Percentiles rank a stretch among this genome's conserved stretches.
Conservation (phyloP, 306 rosid genomes). For the Prosopis cineraria region DNA sequence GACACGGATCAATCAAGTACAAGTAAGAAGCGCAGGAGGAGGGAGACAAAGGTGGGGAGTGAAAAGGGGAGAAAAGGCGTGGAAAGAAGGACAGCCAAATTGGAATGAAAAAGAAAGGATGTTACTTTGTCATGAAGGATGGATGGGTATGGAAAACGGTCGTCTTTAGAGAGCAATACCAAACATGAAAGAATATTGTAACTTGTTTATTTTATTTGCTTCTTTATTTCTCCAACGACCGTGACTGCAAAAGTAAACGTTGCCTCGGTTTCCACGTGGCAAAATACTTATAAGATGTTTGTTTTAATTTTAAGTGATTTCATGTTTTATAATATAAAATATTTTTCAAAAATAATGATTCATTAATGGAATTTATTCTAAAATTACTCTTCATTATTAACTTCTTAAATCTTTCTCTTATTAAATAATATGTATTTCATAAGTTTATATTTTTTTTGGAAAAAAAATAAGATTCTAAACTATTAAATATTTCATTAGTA, state of each 20-base stretch:
- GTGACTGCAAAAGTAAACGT: slow-evolving; percentile 43
- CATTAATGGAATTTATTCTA: no score
- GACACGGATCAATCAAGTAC: slow-evolving; percentile 31
- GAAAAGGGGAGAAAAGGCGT: slow-evolving; percentile 32
- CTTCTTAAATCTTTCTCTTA: no score
- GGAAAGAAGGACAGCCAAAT: slow-evolving; percentile 42
- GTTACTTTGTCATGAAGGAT: slow-evolving; percentile 73
- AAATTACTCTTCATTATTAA: no score
- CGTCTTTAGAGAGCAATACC: slow-evolving; percentile 1
- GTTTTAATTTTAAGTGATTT: no score
- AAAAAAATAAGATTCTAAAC: no score
- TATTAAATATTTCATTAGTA: no score
- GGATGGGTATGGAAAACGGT: slow-evolving; percentile 32
- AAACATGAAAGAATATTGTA: slow-evolving; percentile 33
- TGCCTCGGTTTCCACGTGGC: slow-evolving; percentile 29
- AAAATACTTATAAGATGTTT: slow-evolving; percentile 10
- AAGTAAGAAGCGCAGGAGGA: slow-evolving; percentile 36
- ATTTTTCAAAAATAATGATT: no score
- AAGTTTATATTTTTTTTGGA: no score
- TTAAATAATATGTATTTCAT: no score
- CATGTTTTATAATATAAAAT: no score
- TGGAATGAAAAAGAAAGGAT: slow-evolving; percentile 49
- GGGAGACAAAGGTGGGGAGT: slow-evolving; percentile 48
- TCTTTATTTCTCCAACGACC: slow-evolving; percentile 40
- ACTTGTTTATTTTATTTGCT: slow-evolving; percentile 40